Conservation (phyloP, 208 protist species). For the Trypanosoma theileri region DNA sequence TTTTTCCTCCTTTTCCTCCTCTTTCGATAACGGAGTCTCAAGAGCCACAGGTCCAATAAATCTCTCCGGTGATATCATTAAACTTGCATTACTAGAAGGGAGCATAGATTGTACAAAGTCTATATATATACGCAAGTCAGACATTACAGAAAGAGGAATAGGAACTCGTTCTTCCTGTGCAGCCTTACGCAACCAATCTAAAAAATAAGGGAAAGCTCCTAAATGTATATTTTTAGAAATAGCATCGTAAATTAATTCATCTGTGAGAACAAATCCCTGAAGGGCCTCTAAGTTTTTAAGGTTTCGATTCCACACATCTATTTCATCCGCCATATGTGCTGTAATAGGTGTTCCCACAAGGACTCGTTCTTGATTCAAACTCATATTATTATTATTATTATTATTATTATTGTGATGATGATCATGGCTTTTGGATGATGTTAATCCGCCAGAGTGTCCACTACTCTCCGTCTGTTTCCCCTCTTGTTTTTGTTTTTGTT, state of each 20-base stretch:
- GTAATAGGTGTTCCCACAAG: slow-evolving; percentile 27
- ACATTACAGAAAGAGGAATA: slow-evolving; percentile 13
- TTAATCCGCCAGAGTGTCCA: neutral
- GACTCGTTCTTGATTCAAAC: neutral
- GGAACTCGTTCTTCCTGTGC: slow-evolving; percentile 21
- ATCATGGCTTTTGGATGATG: neutral
- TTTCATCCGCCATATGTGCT: slow-evolving; percentile 44
- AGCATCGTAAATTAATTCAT: slow-evolving; percentile 61
- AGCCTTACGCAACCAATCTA: slow-evolving; percentile 27
- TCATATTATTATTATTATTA: neutral
- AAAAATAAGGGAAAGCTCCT: slow-evolving; percentile 35
- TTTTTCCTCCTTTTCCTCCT: neutral
- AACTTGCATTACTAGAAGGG: slow-evolving; percentile 24
- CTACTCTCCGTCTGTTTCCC: slow-evolving; percentile 27
- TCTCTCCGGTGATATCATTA: neutral
- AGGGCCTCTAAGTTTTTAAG: slow-evolving; percentile 38
- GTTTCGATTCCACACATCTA: slow-evolving; percentile 49
- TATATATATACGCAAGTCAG: slow-evolving; percentile 16
- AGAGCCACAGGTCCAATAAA: neutral
- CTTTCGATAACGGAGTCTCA: neutral
- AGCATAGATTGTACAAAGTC: slow-evolving; percentile 26
- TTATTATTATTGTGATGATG: neutral
- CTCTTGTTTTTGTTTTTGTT: neutral
- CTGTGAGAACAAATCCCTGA: slow-evolving; percentile 64
- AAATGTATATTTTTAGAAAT: slow-evolving; percentile 52